A percentile compares a stretch with the other conserved stretches of the same genome.
These are phyloP conservation scores for Cyberlindnera bimundalis DNA, from an alignment of 805 yeast species.

Conservation along the genomic window DNA sequence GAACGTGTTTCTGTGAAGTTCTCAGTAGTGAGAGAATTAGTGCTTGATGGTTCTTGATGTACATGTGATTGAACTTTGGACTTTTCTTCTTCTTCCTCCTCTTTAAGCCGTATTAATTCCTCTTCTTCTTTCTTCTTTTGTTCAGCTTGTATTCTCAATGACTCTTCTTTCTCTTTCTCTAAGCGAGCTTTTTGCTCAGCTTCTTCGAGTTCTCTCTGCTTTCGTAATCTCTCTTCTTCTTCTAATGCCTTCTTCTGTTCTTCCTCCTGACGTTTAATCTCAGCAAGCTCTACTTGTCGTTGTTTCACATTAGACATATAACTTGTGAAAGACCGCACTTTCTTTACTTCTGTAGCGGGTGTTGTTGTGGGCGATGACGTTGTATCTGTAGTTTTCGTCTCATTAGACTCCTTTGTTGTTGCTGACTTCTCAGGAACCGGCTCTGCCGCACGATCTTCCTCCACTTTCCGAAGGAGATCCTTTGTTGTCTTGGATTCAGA, in stretches of 20 bases:
- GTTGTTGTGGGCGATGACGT: not conserved
- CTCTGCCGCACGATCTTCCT: constrained; percentile 18
- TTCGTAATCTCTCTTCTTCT: not conserved
- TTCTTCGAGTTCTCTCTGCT: not conserved
- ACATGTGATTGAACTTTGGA: too few species aligned
- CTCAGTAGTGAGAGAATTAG: too few species aligned
- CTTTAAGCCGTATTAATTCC: not conserved
- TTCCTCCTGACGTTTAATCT: constrained; percentile 7
- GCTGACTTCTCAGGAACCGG: too few species aligned
- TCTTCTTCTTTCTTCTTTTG: constrained; percentile 1
- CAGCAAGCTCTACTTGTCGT: constrained; percentile 13
- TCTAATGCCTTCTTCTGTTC: constrained; percentile 3
- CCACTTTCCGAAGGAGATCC: constrained; percentile 34
- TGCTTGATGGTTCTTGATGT: too few species aligned
- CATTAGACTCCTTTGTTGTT: not conserved
- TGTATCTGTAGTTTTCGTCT: constrained; percentile 27
- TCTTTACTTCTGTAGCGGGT: constrained; percentile 7
- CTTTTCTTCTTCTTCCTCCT: not conserved
- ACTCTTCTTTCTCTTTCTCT: constrained; percentile 2
- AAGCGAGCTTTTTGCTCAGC: constrained; percentile 1
- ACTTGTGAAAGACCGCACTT: constrained; percentile 12
- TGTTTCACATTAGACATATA: constrained; percentile 15
- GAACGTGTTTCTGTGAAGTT: too few species aligned
- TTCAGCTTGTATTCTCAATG: not conserved
- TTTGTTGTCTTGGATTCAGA: constrained; percentile 28